phyloP scores from a whole-genome alignment of 2,329 filamentous ascomycete species.

The Colletotrichum magnum region DNA sequence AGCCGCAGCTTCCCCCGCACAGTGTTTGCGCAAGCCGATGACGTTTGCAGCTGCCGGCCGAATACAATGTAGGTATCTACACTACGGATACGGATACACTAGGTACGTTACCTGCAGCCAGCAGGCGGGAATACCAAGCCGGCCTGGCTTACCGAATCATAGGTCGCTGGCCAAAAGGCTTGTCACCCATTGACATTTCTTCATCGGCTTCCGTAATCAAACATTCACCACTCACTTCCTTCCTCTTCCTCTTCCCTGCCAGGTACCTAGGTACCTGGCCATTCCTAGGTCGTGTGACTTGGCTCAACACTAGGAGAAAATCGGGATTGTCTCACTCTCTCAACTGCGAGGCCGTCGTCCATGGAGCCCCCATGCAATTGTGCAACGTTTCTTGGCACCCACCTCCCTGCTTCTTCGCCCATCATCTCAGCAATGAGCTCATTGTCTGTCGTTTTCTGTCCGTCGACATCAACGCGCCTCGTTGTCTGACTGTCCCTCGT shows the following conservation, averaged over 20 bases:
- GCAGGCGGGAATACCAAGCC: conserved; percentile 28
- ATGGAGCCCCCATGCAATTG: conserved; percentile 37
- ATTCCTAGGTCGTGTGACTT: conserved; percentile 36
- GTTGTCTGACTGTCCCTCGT: background rate
- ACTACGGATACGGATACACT: no score
- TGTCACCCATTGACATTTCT: conserved; percentile 21
- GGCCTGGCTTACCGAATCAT: conserved; percentile 27
- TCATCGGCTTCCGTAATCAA: conserved; percentile 28
- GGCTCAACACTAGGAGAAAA: conserved; percentile 27
- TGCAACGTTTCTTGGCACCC: conserved; percentile 37
- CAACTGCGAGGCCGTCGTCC: conserved; percentile 33
- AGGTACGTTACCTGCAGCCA: conserved; percentile 7
- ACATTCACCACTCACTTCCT: no score
- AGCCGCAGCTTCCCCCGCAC: conserved; percentile 24
- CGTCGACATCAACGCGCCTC: conserved; percentile 8
- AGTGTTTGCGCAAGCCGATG: conserved; percentile 34
- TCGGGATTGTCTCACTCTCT: conserved; percentile 37
- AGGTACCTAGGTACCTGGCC: no score
- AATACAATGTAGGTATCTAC: background rate
- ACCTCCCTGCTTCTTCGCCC: conserved; percentile 24
- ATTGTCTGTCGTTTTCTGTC: conserved; percentile 25
- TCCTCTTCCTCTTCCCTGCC: background rate
- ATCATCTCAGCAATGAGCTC: conserved; percentile 34
- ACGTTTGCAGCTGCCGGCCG: conserved; percentile 29
- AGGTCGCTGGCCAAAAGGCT: conserved; percentile 12